Evolutionary conservation across 208 protist species (phyloP).

Genomic region (Trypanosoma avium): DNA sequence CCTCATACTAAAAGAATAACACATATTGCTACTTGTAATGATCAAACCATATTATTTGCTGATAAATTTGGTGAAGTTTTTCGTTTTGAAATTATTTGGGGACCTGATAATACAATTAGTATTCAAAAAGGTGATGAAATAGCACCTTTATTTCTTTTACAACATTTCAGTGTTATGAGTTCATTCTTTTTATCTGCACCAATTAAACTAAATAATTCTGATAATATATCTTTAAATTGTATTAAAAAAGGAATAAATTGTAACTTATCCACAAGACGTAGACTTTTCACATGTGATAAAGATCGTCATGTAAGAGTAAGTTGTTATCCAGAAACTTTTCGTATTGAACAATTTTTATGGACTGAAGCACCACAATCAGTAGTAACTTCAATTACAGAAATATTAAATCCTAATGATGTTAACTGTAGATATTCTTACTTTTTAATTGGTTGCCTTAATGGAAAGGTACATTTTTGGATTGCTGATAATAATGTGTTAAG

Average conservation of each 20-base stretch:
- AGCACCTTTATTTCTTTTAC: conserved; percentile 55
- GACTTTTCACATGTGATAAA: conserved; percentile 85
- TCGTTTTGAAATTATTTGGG: conserved; percentile 58
- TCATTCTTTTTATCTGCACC: conserved; percentile 60
- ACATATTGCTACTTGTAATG: conserved; percentile 46
- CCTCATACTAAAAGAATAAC: conserved; percentile 87
- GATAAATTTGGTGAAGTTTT: conserved; percentile 92
- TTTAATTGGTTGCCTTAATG: conserved; percentile 53
- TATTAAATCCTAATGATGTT: conserved; percentile 27
- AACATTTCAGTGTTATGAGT: conserved; percentile 87
- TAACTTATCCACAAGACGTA: too few species aligned
- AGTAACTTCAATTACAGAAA: conserved; percentile 73
- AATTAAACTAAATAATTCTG: too few species aligned
- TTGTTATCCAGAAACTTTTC: conserved; percentile 74
- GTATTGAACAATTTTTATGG: conserved; percentile 86
- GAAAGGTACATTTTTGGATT: conserved; percentile 73
- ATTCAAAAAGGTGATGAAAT: conserved; percentile 17
- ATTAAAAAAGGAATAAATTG: too few species aligned
- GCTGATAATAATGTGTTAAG: conserved; percentile 56
- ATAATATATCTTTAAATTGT: too few species aligned
- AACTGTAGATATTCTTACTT: conserved; percentile 58
- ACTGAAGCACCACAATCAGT: conserved; percentile 42
- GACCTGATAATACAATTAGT: conserved; percentile 44
- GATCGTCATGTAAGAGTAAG: conserved; percentile 80
- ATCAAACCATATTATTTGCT: conserved; percentile 74